Conservation (phyloP, 148 eudicot species). For the Euryodendron excelsum region DNA sequence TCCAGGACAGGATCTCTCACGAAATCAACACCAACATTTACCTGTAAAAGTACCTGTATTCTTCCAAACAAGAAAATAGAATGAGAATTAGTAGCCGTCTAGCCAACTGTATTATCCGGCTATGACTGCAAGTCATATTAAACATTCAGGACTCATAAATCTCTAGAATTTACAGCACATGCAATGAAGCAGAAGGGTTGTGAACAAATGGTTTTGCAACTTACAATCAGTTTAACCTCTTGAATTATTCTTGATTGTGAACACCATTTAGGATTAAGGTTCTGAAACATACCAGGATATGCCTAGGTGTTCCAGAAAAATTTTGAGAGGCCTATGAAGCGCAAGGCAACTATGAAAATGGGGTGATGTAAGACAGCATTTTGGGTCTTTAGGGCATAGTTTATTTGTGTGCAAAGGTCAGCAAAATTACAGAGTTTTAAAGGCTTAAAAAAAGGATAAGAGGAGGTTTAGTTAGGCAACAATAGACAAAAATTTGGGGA, state of each 20-base stretch:
- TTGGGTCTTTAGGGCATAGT: not conserved
- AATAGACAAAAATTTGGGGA: not conserved
- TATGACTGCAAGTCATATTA: not conserved
- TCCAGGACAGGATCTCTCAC: conserved; percentile 72
- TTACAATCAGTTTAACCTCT: not conserved
- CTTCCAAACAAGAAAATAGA: conserved; percentile 71
- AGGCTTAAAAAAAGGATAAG: not conserved
- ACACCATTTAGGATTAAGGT: no score
- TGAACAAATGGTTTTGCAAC: not conserved
- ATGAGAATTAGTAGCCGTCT: conserved; percentile 30
- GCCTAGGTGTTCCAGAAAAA: not conserved
- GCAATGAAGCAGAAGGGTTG: not conserved
- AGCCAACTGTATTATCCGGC: conserved; percentile 13
- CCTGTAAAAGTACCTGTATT: conserved; percentile 98
- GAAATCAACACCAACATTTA: conserved; percentile 81
- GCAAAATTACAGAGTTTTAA: not conserved
- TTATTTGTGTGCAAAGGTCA: not conserved
- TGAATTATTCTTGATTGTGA: not conserved
- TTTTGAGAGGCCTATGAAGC: not conserved
- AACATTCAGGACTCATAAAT: not conserved
- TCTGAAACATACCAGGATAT: not conserved
- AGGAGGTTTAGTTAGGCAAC: not conserved
- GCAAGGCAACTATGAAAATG: not conserved
- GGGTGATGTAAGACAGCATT: not conserved
- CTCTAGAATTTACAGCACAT: not conserved